Evolutionary conservation across 805 yeast genomes (phyloP).

Genomic region (Ogataea paraovalis): DNA sequence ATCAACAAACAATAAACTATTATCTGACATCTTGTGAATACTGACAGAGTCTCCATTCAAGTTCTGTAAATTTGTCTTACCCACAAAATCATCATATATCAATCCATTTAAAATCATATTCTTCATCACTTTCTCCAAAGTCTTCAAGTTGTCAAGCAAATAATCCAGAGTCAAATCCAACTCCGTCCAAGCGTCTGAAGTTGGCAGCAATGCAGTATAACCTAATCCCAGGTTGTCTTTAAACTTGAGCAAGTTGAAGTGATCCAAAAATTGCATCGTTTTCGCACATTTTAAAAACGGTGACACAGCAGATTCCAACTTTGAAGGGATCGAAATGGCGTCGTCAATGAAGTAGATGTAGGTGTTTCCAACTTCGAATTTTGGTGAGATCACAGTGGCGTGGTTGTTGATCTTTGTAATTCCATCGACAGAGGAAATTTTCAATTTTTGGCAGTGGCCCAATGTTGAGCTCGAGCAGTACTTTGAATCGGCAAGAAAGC

Average conservation of each 20-base stretch:
- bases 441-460: conserved; percentile 65
- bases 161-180: conserved; percentile 59
- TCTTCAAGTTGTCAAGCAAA: conserved; percentile 47
- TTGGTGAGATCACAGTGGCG: conserved; percentile 38
- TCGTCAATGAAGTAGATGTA: conserved; percentile 63
- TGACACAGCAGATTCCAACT: conserved; percentile 61
- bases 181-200: conserved; percentile 66
- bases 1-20: conserved; percentile 8
- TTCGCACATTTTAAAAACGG: conserved; percentile 60
- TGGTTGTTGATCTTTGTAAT: conserved; percentile 51
- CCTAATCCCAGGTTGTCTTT: conserved; percentile 48
- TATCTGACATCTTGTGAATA: conserved; percentile 5
- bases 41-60: conserved; percentile 9
- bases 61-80: conserved; percentile 19
- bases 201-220: conserved; percentile 76
- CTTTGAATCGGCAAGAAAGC: conserved; percentile 42
- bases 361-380: conserved; percentile 55
- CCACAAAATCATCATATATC: conserved; percentile 60
- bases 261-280: conserved; percentile 55
- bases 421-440: conserved; percentile 34
- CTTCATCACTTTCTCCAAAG: conserved; percentile 49
- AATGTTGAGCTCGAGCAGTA: conserved; percentile 47
- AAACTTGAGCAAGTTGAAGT: conserved; percentile 48
- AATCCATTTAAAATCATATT: conserved; percentile 59
- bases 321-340: conserved; percentile 58